Evolutionary conservation across 2,329 filamentous ascomycete species (phyloP).

Genomic region (Aspergillus ustus): DNA sequence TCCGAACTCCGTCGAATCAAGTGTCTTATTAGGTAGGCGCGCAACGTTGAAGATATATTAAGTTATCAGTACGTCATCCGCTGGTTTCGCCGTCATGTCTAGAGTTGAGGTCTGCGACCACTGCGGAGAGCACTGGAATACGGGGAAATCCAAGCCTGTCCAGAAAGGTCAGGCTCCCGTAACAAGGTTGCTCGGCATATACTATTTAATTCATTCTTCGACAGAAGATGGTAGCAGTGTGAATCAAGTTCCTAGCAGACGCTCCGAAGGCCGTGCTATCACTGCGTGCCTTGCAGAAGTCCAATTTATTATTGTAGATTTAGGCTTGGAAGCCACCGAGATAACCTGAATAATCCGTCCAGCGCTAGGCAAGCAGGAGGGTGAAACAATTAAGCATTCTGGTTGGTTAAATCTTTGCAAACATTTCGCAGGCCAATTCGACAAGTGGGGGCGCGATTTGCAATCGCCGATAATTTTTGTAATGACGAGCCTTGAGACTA

Average conservation of each 20-base stretch:
- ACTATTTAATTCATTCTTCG: background rate
- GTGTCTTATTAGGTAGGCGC: background rate
- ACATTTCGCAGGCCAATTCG: background rate
- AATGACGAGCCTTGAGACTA: background rate
- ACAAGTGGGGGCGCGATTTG: constrained; percentile 15
- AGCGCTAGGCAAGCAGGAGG: background rate
- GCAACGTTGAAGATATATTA: background rate
- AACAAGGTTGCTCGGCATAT: too few relatives aligned
- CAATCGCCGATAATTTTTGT: constrained; percentile 10
- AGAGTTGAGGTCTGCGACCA: background rate
- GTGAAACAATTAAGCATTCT: constrained; percentile 1
- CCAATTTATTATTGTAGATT: background rate
- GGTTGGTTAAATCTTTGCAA: constrained; percentile 9
- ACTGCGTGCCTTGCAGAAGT: background rate
- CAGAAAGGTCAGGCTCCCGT: too few relatives aligned
- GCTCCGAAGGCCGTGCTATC: background rate
- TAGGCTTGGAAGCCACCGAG: background rate
- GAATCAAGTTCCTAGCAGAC: background rate
- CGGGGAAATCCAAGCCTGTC: background rate
- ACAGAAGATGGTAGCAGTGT: background rate
- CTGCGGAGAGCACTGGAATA: background rate
- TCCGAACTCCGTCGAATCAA: constrained; percentile 1
- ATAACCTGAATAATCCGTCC: background rate
- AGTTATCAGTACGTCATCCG: background rate
- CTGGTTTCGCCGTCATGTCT: background rate